Conservation (phyloP, 495 filamentous ascomycete species). For the Daldinia decipiens region DNA sequence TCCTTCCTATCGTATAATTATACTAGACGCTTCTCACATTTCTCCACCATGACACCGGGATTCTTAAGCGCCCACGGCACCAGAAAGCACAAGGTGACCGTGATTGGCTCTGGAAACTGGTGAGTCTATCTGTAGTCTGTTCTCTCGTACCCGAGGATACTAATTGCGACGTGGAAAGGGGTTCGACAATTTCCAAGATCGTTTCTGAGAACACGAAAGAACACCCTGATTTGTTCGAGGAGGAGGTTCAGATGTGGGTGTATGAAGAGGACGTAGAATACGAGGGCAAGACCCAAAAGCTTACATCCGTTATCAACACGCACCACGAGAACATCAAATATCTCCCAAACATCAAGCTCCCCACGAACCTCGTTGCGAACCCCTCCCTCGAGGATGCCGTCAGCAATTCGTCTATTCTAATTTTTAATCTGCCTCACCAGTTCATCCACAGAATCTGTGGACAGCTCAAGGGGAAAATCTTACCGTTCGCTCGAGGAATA, state of each 20-base stretch:
- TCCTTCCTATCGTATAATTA: slow-evolving; percentile 11
- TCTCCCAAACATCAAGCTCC: slow-evolving; percentile 85
- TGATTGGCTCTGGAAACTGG: slow-evolving; percentile 98
- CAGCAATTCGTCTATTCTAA: slow-evolving; percentile 81
- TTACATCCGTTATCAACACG: slow-evolving; percentile 90
- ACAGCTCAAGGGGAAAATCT: slow-evolving; percentile 84
- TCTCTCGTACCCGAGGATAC: not conserved
- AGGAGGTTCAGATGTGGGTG: slow-evolving; percentile 97
- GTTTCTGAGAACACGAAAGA: slow-evolving; percentile 87
- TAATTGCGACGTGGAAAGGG: slow-evolving; percentile 63
- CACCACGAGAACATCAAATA: slow-evolving; percentile 98
- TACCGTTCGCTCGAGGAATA: slow-evolving; percentile 91
- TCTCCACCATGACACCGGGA: slow-evolving; percentile 35
- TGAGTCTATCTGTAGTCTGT: slow-evolving; percentile 51
- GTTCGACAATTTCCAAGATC: slow-evolving; percentile 96
- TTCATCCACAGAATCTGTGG: slow-evolving; percentile 91
- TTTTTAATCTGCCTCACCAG: slow-evolving; percentile 98
- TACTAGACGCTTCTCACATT: slow-evolving; percentile 22
- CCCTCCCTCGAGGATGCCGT: slow-evolving; percentile 86
- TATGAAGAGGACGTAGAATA: slow-evolving; percentile 86
- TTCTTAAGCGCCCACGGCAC: slow-evolving; percentile 44
- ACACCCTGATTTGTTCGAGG: slow-evolving; percentile 82
- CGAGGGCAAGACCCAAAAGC: slow-evolving; percentile 78
- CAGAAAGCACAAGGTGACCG: slow-evolving; percentile 91
- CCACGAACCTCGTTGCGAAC: slow-evolving; percentile 87